Evolutionary conservation across 495 filamentous ascomycete genomes (phyloP), one percentile per base, ranked within the genome.

Genomic region (Aspergillus steynii): DNA sequence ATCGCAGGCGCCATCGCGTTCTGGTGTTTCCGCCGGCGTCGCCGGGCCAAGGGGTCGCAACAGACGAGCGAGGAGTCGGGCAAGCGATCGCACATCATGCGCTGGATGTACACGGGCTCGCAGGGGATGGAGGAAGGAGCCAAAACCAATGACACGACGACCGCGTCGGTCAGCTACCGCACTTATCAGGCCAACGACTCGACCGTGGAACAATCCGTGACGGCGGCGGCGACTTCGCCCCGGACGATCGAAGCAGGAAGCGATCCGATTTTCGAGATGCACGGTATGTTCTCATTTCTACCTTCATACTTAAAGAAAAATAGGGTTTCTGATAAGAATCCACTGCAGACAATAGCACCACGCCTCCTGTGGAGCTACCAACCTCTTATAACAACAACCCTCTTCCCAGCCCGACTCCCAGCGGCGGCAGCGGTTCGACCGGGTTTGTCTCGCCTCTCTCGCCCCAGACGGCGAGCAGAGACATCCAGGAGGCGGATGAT

Each of bases 21-120:
- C 15, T 77, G 86, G 53, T 69, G 89, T 3, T 75, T 88, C 12
- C 88, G 78, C 60, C 77, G 85, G 12, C 79, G 81, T n/a, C 52
- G 29, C 15, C 26, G 50, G 20, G 12, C 4, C 52, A n/a, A 32
- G 28, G 26, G n/a, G 14, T n/a, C 28, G 12, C 32, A 12, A 7
- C 29, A 29, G n/a, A 47, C 53, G 3, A 61, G 59, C 52, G 63
- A 59, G 10, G 45, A 28, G 14, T 59, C 56, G 7, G 52, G 50
- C 12, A 26, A n/a, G 0, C 59, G 52, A 8, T 47, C 50, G 4
- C 54, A 50, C 6, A 55, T 65, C 6, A 53, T 47, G 47, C 50
- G 61, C 3, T 65, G 63, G 63, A 46, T 59, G n/a, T n/a, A 49
- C 12, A 53, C 48, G 12, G 34, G 34, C 8, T 37, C 62, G 20